Conservation (phyloP, 192 early-diverging fungal species). For the Backusella parvicylindrica region DNA sequence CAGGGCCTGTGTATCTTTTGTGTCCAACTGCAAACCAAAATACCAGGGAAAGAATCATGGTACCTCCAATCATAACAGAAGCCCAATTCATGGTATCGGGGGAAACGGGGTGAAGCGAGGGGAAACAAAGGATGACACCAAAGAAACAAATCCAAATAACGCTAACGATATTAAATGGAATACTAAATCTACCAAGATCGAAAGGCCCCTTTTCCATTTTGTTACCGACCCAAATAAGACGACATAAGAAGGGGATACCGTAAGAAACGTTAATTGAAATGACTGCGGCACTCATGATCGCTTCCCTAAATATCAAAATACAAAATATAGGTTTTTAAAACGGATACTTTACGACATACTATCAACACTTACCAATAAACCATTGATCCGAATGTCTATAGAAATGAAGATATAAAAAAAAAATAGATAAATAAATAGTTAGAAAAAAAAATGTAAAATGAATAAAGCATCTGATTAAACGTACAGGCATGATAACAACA, state of each 20-base stretch:
- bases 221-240: constrained; percentile 34
- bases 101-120: constrained; percentile 27
- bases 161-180: constrained; percentile 32
- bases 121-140: constrained; percentile 39
- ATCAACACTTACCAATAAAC: constrained; percentile 23
- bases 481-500: constrained; percentile 38
- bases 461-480: not conserved
- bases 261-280: constrained; percentile 45
- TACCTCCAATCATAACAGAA: constrained; percentile 33
- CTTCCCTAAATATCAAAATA: constrained; percentile 13
- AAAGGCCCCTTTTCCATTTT: constrained; percentile 38
- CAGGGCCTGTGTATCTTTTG: constrained; percentile 41
- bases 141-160: constrained; percentile 43
- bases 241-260: constrained; percentile 43
- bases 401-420: not conserved
- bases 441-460: not conserved
- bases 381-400: constrained; percentile 28
- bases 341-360: too few species aligned
- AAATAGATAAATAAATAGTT: not conserved
- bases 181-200: constrained; percentile 30
- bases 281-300: constrained; percentile 44
- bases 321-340: too few species aligned
- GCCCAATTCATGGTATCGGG: constrained; percentile 43
- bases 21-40: constrained; percentile 42
- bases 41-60: constrained; percentile 31